Conservation (phyloP, 2,329 filamentous ascomycete genomes). For the Colletotrichum spaethianum region DNA sequence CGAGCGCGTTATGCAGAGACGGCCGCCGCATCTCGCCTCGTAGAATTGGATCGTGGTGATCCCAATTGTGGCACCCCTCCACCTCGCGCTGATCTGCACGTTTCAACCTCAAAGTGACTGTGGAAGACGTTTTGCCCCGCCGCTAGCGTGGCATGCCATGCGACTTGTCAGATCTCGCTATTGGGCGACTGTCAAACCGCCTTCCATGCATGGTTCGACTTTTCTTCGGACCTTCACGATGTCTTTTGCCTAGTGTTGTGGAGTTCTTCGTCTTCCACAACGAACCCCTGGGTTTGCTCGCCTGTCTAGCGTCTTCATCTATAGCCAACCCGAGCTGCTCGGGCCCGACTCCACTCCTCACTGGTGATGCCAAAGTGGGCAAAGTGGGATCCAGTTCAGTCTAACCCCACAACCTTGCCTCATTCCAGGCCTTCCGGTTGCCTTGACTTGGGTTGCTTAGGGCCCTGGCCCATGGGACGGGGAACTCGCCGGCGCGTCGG, state of each 20-base stretch:
- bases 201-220: conserved; percentile 4
- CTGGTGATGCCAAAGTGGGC: conserved; percentile 7
- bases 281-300: conserved; percentile 15
- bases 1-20: conserved; percentile 11
- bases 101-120: conserved; percentile 34
- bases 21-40: neutral
- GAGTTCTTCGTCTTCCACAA: conserved; percentile 15
- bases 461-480: neutral
- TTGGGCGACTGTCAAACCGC: conserved; percentile 1
- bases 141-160: neutral
- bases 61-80: conserved; percentile 22
- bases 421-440: neutral
- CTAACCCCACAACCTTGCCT: neutral
- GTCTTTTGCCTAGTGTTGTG: conserved; percentile 38
- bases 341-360: neutral
- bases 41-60: conserved; percentile 22
- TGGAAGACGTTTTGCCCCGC: neutral
- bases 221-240: conserved; percentile 25
- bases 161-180: neutral
- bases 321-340: neutral
- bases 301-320: conserved; percentile 1
- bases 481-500: no score
- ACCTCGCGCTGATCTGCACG: conserved; percentile 23
- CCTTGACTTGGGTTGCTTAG: neutral
- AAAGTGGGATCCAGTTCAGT: neutral